Conservation (phyloP, 345 rosid species). For the Excoecaria agallocha region DNA sequence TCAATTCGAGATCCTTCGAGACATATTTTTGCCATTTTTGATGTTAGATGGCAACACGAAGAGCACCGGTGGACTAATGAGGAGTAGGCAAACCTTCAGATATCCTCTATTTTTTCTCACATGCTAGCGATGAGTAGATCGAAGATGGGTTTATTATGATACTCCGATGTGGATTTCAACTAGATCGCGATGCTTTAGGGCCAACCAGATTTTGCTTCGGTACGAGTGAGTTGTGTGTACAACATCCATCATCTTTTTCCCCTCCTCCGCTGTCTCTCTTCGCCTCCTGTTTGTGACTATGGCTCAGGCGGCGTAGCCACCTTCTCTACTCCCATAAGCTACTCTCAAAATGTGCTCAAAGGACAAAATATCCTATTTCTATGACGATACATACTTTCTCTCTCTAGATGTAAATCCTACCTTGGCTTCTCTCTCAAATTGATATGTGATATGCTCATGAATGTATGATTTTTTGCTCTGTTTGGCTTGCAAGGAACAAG, state of each 20-base stretch:
- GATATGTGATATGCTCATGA: neutral
- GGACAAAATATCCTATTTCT: conserved; percentile 88
- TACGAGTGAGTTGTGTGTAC: neutral
- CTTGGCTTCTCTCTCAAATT: neutral
- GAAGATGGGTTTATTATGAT: too few species aligned
- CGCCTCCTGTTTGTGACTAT: neutral
- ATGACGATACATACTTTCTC: conserved; percentile 55
- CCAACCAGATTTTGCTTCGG: neutral
- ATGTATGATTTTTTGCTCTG: neutral
- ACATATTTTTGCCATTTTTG: too few species aligned
- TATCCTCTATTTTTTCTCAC: too few species aligned
- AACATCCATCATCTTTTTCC: neutral
- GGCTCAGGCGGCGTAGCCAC: neutral
- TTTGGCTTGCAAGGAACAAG: neutral
- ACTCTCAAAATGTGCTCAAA: conserved; percentile 57
- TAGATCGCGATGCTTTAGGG: too few species aligned
- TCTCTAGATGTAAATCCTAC: conserved; percentile 12
- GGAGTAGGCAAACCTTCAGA: too few species aligned
- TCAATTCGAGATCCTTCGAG: too few species aligned
- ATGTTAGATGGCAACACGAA: too few species aligned
- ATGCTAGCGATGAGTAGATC: too few species aligned
- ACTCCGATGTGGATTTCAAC: too few species aligned
- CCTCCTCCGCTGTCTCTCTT: neutral
- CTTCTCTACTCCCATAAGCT: neutral
- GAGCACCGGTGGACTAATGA: too few species aligned